Evolutionary conservation across 2,329 filamentous ascomycete species (phyloP).

Genomic region (Botrytis pseudocinerea): DNA sequence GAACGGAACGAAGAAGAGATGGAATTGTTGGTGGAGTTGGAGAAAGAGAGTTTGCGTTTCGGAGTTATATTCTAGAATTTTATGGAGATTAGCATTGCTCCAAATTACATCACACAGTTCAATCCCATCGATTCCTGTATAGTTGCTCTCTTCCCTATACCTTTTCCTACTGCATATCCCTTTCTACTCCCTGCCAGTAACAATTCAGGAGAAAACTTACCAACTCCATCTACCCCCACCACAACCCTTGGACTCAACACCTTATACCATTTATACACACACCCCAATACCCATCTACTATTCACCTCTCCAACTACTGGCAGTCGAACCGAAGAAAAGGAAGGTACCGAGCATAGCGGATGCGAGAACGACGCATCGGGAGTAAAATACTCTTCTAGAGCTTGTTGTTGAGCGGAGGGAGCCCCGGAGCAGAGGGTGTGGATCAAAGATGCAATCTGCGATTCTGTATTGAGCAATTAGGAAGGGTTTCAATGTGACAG

Average conservation of each 20-base stretch:
- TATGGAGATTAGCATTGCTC: neutral
- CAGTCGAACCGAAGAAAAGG: slow-evolving; percentile 47
- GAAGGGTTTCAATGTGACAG: neutral
- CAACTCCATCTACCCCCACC: slow-evolving; percentile 61
- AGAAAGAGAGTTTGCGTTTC: slow-evolving; percentile 69
- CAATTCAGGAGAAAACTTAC: slow-evolving; percentile 41
- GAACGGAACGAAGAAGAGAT: slow-evolving; percentile 75
- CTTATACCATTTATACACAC: slow-evolving; percentile 82
- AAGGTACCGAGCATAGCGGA: slow-evolving; percentile 71
- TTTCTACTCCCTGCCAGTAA: neutral
- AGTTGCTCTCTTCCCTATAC: neutral
- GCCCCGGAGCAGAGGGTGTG: slow-evolving; percentile 66
- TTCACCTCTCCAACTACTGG: slow-evolving; percentile 50
- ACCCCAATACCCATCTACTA: slow-evolving; percentile 65
- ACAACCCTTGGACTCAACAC: slow-evolving; percentile 75
- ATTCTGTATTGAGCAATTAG: slow-evolving; percentile 40
- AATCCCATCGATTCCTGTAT: neutral
- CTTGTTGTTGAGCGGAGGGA: slow-evolving; percentile 62
- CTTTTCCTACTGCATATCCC: neutral
- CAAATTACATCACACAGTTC: neutral
- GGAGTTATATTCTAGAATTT: slow-evolving; percentile 62
- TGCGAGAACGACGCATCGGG: slow-evolving; percentile 72
- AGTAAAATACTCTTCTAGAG: slow-evolving; percentile 73
- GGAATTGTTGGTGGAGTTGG: slow-evolving; percentile 71
- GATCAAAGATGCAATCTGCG: slow-evolving; percentile 68